Evolutionary conservation across 371 early-diverging fungal species (phyloP).

Genomic region (Mucor plumbeus): DNA sequence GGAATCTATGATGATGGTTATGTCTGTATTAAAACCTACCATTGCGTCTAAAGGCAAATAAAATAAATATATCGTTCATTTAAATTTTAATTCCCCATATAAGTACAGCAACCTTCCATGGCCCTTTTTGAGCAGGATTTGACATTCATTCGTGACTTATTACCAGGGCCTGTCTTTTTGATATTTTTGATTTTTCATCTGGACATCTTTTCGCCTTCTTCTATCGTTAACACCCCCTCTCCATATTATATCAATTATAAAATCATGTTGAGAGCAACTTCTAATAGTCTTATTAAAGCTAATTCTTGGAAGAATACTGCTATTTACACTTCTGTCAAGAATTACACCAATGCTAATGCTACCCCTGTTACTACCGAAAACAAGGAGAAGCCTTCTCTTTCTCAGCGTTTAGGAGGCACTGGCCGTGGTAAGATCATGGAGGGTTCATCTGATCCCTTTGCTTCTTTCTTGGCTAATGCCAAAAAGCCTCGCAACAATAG

Average conservation of each 20-base stretch:
- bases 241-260: neutral
- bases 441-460: conserved; percentile 38
- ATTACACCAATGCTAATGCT: conserved; percentile 8
- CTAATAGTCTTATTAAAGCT: conserved; percentile 8
- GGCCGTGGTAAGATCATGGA: conserved; percentile 46
- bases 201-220: neutral
- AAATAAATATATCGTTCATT: conserved; percentile 3
- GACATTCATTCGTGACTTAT: conserved; percentile 10
- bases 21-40: conserved; percentile 38
- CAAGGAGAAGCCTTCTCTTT: conserved; percentile 18
- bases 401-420: conserved; percentile 45
- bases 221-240: neutral
- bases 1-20: conserved; percentile 44
- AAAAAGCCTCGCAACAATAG: conserved; percentile 18
- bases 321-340: conserved; percentile 8
- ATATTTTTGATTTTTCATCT: conserved; percentile 1
- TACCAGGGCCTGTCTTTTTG: conserved; percentile 10
- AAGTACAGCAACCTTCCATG: neutral
- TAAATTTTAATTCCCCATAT: neutral
- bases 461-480: conserved; percentile 38
- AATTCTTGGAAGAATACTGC: conserved; percentile 11
- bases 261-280: conserved; percentile 26
- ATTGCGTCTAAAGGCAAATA: conserved; percentile 33
- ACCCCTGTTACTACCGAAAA: conserved; percentile 4
- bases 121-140: neutral